phyloP scores from a whole-genome alignment of 2,329 filamentous ascomycete genomes.

The Colletotrichum sidae region DNA sequence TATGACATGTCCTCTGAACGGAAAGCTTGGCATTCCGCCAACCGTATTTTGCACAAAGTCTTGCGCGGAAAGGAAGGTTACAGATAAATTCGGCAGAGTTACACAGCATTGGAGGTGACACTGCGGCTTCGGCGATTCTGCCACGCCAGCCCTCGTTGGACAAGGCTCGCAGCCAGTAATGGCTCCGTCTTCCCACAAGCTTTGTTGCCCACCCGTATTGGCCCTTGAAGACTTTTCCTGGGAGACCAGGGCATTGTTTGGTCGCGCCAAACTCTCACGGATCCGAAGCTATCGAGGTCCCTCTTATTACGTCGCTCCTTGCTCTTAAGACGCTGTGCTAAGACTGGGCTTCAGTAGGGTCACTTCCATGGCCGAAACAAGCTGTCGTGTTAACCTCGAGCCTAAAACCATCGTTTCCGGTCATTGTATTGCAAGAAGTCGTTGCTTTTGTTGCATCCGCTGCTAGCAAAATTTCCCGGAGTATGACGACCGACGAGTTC shows the following conservation, averaged over 20 bases:
- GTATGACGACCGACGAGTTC: conserved; percentile 14
- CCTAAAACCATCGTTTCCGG: background rate
- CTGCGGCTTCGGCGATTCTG: conserved; percentile 9
- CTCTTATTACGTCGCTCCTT: conserved; percentile 5
- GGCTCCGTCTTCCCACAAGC: conserved; percentile 17
- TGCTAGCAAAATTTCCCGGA: conserved; percentile 11
- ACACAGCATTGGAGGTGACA: conserved; percentile 27
- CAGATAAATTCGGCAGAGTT: conserved; percentile 9
- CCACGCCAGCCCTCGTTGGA: conserved; percentile 20
- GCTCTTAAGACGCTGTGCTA: conserved; percentile 1
- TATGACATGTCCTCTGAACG: no score
- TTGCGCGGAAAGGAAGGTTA: conserved; percentile 1
- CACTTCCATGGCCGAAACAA: no score
- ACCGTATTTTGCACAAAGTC: background rate
- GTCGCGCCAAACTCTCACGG: conserved; percentile 8
- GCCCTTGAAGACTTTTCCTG: conserved; percentile 8
- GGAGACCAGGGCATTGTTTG: conserved; percentile 20
- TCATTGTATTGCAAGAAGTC: conserved; percentile 1
- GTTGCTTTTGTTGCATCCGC: conserved; percentile 7
- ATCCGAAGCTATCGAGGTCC: background rate
- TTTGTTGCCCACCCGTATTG: conserved; percentile 16
- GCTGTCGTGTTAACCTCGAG: background rate
- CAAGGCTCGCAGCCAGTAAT: conserved; percentile 19
- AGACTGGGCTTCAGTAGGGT: background rate
- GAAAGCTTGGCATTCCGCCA: no score